Evolutionary conservation across 352 stramenopile species (phyloP).

Genomic region (Pythium coloratum): DNA sequence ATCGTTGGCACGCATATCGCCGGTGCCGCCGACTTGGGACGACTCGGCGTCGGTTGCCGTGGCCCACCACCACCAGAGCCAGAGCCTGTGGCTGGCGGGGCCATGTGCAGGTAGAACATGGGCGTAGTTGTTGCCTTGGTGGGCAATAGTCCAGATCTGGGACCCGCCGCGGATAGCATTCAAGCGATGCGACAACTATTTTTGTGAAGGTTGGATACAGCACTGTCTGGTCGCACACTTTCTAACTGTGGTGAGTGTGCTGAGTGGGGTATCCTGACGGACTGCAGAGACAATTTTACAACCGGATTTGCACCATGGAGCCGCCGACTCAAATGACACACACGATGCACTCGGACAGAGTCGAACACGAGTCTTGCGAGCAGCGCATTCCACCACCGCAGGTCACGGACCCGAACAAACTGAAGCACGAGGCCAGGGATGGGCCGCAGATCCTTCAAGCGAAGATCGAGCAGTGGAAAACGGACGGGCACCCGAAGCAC

Average conservation of each 20-base stretch:
- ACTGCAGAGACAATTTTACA: neutral
- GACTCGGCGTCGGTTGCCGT: conserved; percentile 9
- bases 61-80: neutral
- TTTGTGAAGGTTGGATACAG: neutral
- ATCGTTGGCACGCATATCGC: conserved; percentile 13
- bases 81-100: neutral
- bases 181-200: conserved; percentile 10
- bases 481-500: conserved; percentile 7
- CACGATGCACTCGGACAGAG: neutral
- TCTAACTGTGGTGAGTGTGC: neutral
- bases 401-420: conserved; percentile 7
- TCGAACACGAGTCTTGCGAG: conserved; percentile 16
- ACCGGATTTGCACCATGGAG: neutral
- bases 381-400: neutral
- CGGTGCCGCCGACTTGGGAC: conserved; percentile 22
- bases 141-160: neutral
- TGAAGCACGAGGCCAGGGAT: conserved; percentile 8
- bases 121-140: neutral
- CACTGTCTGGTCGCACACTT: neutral
- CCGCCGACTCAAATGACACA: neutral
- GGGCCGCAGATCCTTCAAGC: conserved; percentile 4
- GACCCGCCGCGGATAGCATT: neutral
- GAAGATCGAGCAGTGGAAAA: conserved; percentile 17
- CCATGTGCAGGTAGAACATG: conserved; percentile 27
- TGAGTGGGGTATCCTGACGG: neutral